phyloP scores from a whole-genome alignment of 495 filamentous ascomycete genomes.

The Podospora anserina region DNA sequence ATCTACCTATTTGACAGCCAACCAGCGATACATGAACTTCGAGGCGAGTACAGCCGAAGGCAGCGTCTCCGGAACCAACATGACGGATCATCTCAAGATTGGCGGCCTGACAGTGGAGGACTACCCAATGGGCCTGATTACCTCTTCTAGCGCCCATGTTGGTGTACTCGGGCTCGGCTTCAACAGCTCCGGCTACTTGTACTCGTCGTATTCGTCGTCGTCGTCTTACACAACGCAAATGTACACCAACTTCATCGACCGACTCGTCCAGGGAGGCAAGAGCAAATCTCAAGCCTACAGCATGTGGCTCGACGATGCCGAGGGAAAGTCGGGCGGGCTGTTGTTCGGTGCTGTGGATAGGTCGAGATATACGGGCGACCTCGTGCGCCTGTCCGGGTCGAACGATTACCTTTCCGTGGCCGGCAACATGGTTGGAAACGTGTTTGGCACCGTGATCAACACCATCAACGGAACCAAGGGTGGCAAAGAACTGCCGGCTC shows the following conservation, averaged over 20 bases:
- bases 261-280: conserved; percentile 59
- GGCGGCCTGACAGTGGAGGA: conserved; percentile 56
- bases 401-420: conserved; percentile 32
- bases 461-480: conserved; percentile 30
- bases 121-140: conserved; percentile 74
- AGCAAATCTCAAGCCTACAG: conserved; percentile 76
- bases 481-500: conserved; percentile 36
- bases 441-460: conserved; percentile 63
- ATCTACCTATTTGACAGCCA: conserved; percentile 57
- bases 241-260: conserved; percentile 68
- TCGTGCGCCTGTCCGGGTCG: conserved; percentile 56
- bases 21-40: conserved; percentile 55
- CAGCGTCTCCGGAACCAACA: conserved; percentile 64
- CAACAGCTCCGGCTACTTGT: conserved; percentile 50
- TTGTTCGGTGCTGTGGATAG: conserved; percentile 83
- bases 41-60: conserved; percentile 69
- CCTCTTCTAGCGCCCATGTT: conserved; percentile 52
- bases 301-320: conserved; percentile 69
- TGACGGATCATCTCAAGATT: conserved; percentile 64
- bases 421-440: conserved; percentile 29
- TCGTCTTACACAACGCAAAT: conserved; percentile 30
- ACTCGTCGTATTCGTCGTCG: background rate
- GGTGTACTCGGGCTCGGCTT: conserved; percentile 81
- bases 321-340: conserved; percentile 64
- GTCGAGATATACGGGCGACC: conserved; percentile 63